Evolutionary conservation across 805 yeast genomes (phyloP).

Genomic region (Metschnikowia lunata): DNA sequence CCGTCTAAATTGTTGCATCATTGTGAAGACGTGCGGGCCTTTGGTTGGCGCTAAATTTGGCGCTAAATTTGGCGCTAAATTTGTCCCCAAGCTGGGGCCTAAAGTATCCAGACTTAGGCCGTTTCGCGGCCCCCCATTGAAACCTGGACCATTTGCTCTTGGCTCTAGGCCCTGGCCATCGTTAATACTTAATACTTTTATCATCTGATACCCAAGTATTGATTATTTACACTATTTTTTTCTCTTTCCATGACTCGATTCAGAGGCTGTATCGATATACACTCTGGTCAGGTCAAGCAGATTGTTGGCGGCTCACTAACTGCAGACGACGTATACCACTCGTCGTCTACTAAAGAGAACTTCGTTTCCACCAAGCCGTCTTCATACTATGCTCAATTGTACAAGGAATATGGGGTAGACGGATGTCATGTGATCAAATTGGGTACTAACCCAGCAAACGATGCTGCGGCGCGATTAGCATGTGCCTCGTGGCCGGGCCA

Average conservation of each 20-base stretch:
- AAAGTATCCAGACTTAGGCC: too few species aligned
- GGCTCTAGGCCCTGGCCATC: too few species aligned
- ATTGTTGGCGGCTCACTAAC: slow-evolving; percentile 90
- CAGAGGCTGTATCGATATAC: slow-evolving; percentile 94
- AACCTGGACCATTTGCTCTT: too few species aligned
- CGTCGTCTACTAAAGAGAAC: slow-evolving; percentile 43
- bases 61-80: too few species aligned
- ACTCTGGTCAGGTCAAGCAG: slow-evolving; percentile 92
- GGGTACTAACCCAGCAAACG: slow-evolving; percentile 73
- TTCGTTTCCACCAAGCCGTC: slow-evolving; percentile 76
- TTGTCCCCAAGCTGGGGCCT: too few species aligned
- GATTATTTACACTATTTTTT: too few species aligned
- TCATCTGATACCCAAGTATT: too few species aligned
- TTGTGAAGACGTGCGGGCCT: too few species aligned
- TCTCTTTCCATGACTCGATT: slow-evolving; percentile 64
- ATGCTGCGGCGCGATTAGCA: slow-evolving; percentile 77
- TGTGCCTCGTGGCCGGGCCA: slow-evolving; percentile 64
- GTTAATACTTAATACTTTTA: too few species aligned
- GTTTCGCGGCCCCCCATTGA: too few species aligned
- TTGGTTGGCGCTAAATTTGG: too few species aligned
- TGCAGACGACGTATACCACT: slow-evolving; percentile 43
- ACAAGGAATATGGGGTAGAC: slow-evolving; percentile 48
- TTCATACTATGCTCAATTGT: slow-evolving; percentile 68
- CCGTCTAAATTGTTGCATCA: too few species aligned
- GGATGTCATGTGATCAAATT: slow-evolving; percentile 94